Evolutionary conservation across 495 filamentous ascomycete species (phyloP).

Genomic region (Aspergillus homomorphus): DNA sequence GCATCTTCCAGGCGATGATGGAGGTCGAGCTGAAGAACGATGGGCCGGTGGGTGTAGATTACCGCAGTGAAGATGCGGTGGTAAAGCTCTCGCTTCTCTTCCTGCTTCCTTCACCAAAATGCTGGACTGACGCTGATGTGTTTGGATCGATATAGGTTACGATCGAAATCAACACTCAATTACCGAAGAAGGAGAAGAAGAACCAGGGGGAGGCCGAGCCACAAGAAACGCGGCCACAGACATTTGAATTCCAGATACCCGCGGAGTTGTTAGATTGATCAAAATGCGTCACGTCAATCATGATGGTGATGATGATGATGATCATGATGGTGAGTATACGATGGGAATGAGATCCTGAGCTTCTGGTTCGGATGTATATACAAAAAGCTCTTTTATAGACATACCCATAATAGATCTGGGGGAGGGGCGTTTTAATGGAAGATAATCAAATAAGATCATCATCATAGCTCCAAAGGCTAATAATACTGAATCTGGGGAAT

Average conservation of each 20-base stretch:
- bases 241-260: slow-evolving; percentile 39
- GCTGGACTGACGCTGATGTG: slow-evolving; percentile 16
- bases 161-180: slow-evolving; percentile 61
- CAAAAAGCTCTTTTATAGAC: not conserved
- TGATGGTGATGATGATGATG: slow-evolving; percentile 1
- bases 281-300: not conserved
- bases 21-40: slow-evolving; percentile 92
- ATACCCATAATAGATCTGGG: not conserved
- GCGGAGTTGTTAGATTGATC: slow-evolving; percentile 38
- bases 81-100: slow-evolving; percentile 47
- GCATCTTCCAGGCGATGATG: slow-evolving; percentile 99
- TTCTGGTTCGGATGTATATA: not conserved
- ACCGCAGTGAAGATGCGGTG: slow-evolving; percentile 62
- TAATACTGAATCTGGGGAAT: no score
- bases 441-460: no score
- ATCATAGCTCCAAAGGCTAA: no score
- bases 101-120: slow-evolving; percentile 18
- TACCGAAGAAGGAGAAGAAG: slow-evolving; percentile 50
- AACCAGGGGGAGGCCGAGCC: slow-evolving; percentile 20
- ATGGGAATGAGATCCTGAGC: slow-evolving; percentile 3
- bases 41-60: slow-evolving; percentile 80
- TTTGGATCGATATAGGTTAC: slow-evolving; percentile 51
- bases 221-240: slow-evolving; percentile 17
- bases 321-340: slow-evolving; percentile 8
- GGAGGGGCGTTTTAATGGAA: not conserved